Conservation (phyloP, 352 stramenopile genomes). For the Pythium volutum region DNA sequence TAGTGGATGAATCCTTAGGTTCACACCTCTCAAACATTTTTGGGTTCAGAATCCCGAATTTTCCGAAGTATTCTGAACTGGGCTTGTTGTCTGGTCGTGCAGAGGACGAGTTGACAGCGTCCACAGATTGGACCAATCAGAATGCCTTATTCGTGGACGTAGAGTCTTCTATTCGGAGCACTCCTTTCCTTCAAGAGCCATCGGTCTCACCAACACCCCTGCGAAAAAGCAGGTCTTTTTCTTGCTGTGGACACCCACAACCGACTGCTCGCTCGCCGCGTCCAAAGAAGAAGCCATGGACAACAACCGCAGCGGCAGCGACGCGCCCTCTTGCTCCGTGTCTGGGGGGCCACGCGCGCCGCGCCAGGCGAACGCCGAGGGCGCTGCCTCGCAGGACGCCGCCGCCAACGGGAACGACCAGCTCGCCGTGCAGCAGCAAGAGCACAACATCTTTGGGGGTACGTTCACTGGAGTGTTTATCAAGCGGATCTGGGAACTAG, state of each 20-base stretch:
- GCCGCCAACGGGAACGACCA: slow-evolving; percentile 20
- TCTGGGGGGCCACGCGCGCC: slow-evolving; percentile 22
- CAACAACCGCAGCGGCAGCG: slow-evolving; percentile 17
- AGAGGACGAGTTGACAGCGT: neutral
- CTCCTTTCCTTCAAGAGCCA: slow-evolving; percentile 24
- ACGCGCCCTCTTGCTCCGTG: slow-evolving; percentile 37
- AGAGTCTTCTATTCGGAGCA: slow-evolving; percentile 16
- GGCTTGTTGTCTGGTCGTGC: neutral
- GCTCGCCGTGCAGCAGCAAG: slow-evolving; percentile 21
- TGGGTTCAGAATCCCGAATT: neutral
- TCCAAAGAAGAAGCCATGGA: slow-evolving; percentile 23
- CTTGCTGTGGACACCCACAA: neutral
- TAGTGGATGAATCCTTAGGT: neutral
- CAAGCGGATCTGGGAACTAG: too few species aligned
- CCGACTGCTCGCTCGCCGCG: neutral
- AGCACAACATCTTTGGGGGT: slow-evolving; percentile 88
- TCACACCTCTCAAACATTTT: neutral
- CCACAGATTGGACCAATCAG: slow-evolving; percentile 16
- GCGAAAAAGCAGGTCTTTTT: too few species aligned
- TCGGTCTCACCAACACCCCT: neutral
- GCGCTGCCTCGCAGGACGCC: slow-evolving; percentile 20
- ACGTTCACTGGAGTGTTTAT: slow-evolving; percentile 18
- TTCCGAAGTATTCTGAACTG: neutral
- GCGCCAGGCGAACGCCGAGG: slow-evolving; percentile 23
- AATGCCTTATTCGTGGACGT: slow-evolving; percentile 8